Percentiles rank a stretch among this genome's conserved stretches.
Conservation (phyloP, 352 stramenopile species). For the Pythium rhizo-oryzae region DNA sequence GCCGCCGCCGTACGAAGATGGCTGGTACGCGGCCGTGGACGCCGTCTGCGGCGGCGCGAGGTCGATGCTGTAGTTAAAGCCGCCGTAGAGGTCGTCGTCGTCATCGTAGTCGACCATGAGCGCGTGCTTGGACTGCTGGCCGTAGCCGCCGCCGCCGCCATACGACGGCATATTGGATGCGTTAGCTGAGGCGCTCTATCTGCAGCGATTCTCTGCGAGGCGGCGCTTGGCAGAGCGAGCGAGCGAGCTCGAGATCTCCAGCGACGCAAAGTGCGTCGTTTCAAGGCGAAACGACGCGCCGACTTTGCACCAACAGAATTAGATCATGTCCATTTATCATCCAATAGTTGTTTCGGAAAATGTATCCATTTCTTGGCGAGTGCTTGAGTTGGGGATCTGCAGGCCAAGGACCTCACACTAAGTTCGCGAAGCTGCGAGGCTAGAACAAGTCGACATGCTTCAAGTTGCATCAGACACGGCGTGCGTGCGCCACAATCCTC, state of each 20-base stretch:
- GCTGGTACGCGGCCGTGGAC: slow-evolving; percentile 54
- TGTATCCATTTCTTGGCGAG: not conserved
- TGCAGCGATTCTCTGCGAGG: too few species aligned
- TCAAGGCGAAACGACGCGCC: slow-evolving; percentile 7
- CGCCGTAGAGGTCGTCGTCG: slow-evolving; percentile 89
- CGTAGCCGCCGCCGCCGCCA: slow-evolving; percentile 47
- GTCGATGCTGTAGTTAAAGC: slow-evolving; percentile 91
- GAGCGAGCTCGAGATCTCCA: not conserved
- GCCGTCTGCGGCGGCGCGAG: slow-evolving; percentile 74
- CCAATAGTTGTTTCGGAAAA: not conserved
- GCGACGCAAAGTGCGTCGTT: slow-evolving; percentile 1
- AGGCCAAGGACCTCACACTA: too few species aligned
- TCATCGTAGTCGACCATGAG: slow-evolving; percentile 79
- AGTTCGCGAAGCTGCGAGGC: too few species aligned
- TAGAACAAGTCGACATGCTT: too few species aligned
- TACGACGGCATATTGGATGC: slow-evolving; percentile 23
- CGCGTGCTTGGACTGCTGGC: slow-evolving; percentile 50
- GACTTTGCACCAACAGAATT: not conserved
- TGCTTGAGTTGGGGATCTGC: too few species aligned
- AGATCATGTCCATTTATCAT: not conserved
- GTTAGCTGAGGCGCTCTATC: too few species aligned
- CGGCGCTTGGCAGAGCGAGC: too few species aligned
- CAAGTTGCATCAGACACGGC: too few species aligned
- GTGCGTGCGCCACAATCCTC: too few species aligned
- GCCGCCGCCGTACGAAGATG: slow-evolving; percentile 58